Conservation (phyloP, 306 rosid species). For the Ceratonia siliqua region DNA sequence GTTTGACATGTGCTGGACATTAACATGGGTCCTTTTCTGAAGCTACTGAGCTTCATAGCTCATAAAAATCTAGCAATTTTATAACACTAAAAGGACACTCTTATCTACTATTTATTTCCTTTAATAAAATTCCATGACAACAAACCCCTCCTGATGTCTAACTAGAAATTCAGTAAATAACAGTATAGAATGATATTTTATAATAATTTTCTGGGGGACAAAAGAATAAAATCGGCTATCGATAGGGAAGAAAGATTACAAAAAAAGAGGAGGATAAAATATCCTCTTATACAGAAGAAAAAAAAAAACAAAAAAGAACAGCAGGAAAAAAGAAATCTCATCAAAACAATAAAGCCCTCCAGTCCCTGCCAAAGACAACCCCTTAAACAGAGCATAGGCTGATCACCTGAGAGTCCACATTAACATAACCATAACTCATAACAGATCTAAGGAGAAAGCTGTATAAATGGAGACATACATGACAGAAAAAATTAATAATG, state of each 20-base stretch:
- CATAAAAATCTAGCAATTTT: not conserved
- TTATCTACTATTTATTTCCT: not conserved
- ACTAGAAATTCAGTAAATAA: not conserved
- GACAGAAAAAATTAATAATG: not conserved
- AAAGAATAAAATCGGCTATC: too few species aligned
- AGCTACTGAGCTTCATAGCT: not conserved
- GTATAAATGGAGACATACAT: not conserved
- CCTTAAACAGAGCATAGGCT: too few species aligned
- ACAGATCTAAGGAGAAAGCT: not conserved
- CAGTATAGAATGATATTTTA: not conserved
- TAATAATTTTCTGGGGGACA: not conserved
- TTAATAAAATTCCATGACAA: not conserved
- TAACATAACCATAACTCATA: not conserved
- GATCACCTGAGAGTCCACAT: too few species aligned
- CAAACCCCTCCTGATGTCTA: not conserved
- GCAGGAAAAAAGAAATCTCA: too few species aligned
- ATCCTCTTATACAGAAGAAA: too few species aligned
- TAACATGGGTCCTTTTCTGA: not conserved
- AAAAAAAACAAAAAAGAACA: too few species aligned
- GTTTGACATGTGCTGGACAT: too few species aligned
- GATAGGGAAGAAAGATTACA: too few species aligned
- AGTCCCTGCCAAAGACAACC: too few species aligned
- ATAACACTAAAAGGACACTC: not conserved
- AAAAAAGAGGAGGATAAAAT: too few species aligned
- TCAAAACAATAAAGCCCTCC: too few species aligned